A percentile compares a stretch with the other conserved stretches of the same genome.
These are phyloP conservation scores for Lodderomyces beijingensis DNA, from an alignment of 1,139 yeast genomes.

Conservation along the genomic window DNA sequence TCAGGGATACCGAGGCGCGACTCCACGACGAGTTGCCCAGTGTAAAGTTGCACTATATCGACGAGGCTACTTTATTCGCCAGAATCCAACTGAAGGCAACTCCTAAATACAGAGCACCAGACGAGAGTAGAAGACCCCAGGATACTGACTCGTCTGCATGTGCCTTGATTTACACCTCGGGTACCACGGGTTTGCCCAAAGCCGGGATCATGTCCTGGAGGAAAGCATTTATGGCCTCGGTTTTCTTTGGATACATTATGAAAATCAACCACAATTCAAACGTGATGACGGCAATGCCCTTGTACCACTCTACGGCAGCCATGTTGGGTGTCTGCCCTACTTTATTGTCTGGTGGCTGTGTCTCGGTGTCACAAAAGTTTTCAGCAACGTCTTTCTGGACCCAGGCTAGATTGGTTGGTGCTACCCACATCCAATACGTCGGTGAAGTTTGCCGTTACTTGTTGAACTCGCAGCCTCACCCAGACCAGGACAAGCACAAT, in stretches of 20 bases:
- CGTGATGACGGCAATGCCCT: slow-evolving; percentile 90
- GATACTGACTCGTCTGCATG: slow-evolving; percentile 62
- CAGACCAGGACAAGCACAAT: slow-evolving; percentile 64
- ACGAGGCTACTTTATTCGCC: slow-evolving; percentile 46
- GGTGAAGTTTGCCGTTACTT: slow-evolving; percentile 94
- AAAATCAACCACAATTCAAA: slow-evolving; percentile 51
- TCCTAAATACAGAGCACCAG: slow-evolving; percentile 52
- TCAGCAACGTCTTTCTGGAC: slow-evolving; percentile 89
- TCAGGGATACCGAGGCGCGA: slow-evolving; percentile 48
- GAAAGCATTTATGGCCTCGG: slow-evolving; percentile 68
- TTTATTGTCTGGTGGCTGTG: slow-evolving; percentile 61
- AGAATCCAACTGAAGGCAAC: slow-evolving; percentile 43
- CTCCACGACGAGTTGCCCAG: slow-evolving; percentile 40
- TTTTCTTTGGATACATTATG: slow-evolving; percentile 67
- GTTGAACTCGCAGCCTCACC: slow-evolving; percentile 57
- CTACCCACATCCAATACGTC: slow-evolving; percentile 87
- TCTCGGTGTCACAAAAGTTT: slow-evolving; percentile 77
- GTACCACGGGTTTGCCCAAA: slow-evolving; percentile 94
- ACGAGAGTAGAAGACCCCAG: slow-evolving; percentile 50
- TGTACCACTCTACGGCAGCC: slow-evolving; percentile 93
- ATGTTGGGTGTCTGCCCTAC: slow-evolving; percentile 79
- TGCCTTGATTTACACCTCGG: slow-evolving; percentile 82
- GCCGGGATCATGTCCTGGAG: slow-evolving; percentile 94
- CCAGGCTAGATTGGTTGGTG: slow-evolving; percentile 65
- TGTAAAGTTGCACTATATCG: slow-evolving; percentile 48